A percentile compares a stretch with the other conserved stretches of the same genome.
Conservation (phyloP, 78 protist species). For the Dictyostelium citrinum region DNA sequence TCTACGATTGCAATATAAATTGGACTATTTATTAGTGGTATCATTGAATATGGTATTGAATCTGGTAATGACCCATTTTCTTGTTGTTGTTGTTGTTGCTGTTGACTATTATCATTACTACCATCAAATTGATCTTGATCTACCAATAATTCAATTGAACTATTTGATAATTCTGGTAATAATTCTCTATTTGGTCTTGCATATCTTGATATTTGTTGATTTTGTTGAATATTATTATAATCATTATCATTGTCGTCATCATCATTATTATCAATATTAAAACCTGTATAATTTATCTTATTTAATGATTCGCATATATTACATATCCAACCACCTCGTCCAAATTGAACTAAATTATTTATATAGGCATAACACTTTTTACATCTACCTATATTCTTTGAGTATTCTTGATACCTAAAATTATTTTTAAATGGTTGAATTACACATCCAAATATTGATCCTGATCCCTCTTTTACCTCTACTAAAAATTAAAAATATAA, state of each 20-base stretch:
- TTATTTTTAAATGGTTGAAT: slow-evolving; percentile 53
- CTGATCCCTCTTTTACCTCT: slow-evolving; percentile 18
- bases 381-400: slow-evolving; percentile 33
- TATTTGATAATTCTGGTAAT: slow-evolving; percentile 17
- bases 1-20: slow-evolving; percentile 48
- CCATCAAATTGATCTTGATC: background rate
- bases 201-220: background rate
- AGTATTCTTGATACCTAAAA: background rate
- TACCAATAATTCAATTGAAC: background rate
- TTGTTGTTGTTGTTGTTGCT: no score
- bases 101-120: background rate
- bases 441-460: slow-evolving; percentile 64
- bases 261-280: background rate
- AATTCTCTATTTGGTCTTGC: background rate
- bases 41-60: background rate
- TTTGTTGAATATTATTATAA: background rate
- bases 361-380: slow-evolving; percentile 45
- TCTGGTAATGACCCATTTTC: background rate
- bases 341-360: background rate
- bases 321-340: slow-evolving; percentile 1
- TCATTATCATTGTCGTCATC: background rate
- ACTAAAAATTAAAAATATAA: background rate
- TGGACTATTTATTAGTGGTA: slow-evolving; percentile 12
- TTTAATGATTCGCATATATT: slow-evolving; percentile 12
- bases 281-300: background rate